These are phyloP conservation scores for Asterionellopsis glacialis DNA, from an alignment of 108 stramenopile genomes.

Conservation along the genomic window DNA sequence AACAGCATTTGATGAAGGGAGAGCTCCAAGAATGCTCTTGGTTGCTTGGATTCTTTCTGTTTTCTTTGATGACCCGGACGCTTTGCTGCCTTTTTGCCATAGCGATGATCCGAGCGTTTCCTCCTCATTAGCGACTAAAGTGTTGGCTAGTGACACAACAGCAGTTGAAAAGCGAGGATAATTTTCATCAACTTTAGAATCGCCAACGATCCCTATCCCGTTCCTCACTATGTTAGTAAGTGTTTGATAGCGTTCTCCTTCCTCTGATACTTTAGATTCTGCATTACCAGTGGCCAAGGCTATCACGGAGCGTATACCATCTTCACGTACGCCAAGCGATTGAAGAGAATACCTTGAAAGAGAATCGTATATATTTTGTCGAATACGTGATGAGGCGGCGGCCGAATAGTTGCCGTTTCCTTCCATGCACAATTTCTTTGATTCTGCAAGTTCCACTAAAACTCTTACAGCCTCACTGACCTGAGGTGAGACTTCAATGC, in stretches of 20 bases:
- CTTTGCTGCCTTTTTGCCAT: slow-evolving; percentile 30
- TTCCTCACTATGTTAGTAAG: slow-evolving; percentile 28
- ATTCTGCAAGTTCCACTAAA: slow-evolving; percentile 31
- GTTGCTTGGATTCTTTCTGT: slow-evolving; percentile 5
- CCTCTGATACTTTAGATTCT: slow-evolving; percentile 1
- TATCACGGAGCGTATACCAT: slow-evolving; percentile 24
- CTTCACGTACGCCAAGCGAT: slow-evolving; percentile 52
- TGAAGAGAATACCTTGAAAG: slow-evolving; percentile 44
- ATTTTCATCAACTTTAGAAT: neutral
- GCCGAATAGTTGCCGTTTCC: slow-evolving; percentile 1
- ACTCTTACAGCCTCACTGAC: slow-evolving; percentile 37
- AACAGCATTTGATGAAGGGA: slow-evolving; percentile 27
- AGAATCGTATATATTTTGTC: slow-evolving; percentile 34
- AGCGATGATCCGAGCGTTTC: slow-evolving; percentile 51
- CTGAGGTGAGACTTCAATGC: slow-evolving; percentile 26
- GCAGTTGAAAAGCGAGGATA: neutral
- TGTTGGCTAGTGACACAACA: slow-evolving; percentile 7
- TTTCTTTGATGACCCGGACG: slow-evolving; percentile 2
- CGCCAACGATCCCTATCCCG: slow-evolving; percentile 15
- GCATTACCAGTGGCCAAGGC: slow-evolving; percentile 7
- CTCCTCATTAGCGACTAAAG: slow-evolving; percentile 53
- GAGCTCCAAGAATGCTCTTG: slow-evolving; percentile 18
- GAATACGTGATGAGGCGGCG: slow-evolving; percentile 16
- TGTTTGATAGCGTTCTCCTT: slow-evolving; percentile 21
- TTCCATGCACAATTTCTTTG: neutral